Evolutionary conservation across 768 basidiomycete species (phyloP).

Genomic region (Lepiota venenata): DNA sequence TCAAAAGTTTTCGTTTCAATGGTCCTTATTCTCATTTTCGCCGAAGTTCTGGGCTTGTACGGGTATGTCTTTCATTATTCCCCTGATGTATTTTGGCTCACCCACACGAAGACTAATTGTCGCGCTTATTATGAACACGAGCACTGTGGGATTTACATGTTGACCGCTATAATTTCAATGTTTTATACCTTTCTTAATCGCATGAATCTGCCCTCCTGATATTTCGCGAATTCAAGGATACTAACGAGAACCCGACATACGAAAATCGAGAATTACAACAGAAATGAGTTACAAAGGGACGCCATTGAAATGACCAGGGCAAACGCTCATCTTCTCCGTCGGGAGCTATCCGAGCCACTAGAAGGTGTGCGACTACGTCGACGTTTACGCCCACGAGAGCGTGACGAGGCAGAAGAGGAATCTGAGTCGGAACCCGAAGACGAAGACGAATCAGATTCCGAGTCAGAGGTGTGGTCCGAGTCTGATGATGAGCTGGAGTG

Average conservation of each 20-base stretch:
- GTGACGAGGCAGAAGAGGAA: constrained; percentile 25
- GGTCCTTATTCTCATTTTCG: constrained; percentile 94
- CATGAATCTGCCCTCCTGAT: background rate
- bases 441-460: constrained; percentile 37
- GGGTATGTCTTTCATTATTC: constrained; percentile 45
- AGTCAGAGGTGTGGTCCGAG: constrained; percentile 41
- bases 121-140: constrained; percentile 89
- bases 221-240: background rate
- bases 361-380: constrained; percentile 15
- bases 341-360: constrained; percentile 2
- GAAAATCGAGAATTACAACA: background rate
- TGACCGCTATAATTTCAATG: constrained; percentile 3
- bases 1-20: constrained; percentile 90
- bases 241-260: background rate
- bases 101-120: constrained; percentile 62
- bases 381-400: constrained; percentile 13
- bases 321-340: background rate
- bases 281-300: background rate
- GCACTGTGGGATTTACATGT: constrained; percentile 13
- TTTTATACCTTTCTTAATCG: constrained; percentile 6
- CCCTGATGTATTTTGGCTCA: background rate
- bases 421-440: constrained; percentile 37
- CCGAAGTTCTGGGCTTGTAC: constrained; percentile 87
- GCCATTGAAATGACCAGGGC: background rate
- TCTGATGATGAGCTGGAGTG: constrained; percentile 40